These are phyloP conservation scores for Neonectria magnoliae DNA, from an alignment of 2,329 filamentous ascomycete genomes.

Conservation along the genomic window DNA sequence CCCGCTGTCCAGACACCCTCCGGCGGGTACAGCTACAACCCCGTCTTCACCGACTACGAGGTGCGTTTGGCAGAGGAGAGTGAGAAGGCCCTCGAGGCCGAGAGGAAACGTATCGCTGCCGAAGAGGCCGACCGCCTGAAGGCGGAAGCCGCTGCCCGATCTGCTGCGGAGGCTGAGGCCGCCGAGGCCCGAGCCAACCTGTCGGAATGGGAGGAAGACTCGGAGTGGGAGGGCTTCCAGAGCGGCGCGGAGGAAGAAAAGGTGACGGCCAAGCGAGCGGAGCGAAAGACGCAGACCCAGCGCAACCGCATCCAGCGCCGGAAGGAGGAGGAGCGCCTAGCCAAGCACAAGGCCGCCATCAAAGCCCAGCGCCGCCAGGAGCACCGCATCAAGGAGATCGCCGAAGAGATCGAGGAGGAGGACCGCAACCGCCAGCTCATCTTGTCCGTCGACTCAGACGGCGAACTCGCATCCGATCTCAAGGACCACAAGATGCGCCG, in stretches of 20 bases:
- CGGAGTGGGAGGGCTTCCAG: conserved; percentile 89
- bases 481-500: conserved; percentile 74
- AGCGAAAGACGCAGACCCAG: conserved; percentile 86
- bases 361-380: conserved; percentile 79
- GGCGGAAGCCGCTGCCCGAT: conserved; percentile 73
- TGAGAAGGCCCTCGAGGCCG: conserved; percentile 80
- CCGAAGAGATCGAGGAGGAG: conserved; percentile 68
- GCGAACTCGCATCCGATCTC: conserved; percentile 60
- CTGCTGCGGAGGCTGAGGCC: conserved; percentile 79
- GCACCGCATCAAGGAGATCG: conserved; percentile 76
- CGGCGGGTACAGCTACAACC: conserved; percentile 93
- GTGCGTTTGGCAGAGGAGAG: conserved; percentile 78
- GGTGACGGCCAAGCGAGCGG: conserved; percentile 72
- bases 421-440: conserved; percentile 60
- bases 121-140: conserved; percentile 74
- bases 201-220: conserved; percentile 85
- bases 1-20: conserved; percentile 82
- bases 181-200: conserved; percentile 73
- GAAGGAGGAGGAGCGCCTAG: conserved; percentile 84
- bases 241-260: conserved; percentile 79
- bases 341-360: conserved; percentile 79
- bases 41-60: conserved; percentile 86
- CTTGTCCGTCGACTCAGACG: conserved; percentile 48
- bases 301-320: conserved; percentile 88
- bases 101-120: conserved; percentile 76